Percentiles rank a stretch among this genome's conserved stretches.
phyloP scores from a whole-genome alignment of 2,329 filamentous ascomycete genomes.

The Lachnellula hyalina region DNA sequence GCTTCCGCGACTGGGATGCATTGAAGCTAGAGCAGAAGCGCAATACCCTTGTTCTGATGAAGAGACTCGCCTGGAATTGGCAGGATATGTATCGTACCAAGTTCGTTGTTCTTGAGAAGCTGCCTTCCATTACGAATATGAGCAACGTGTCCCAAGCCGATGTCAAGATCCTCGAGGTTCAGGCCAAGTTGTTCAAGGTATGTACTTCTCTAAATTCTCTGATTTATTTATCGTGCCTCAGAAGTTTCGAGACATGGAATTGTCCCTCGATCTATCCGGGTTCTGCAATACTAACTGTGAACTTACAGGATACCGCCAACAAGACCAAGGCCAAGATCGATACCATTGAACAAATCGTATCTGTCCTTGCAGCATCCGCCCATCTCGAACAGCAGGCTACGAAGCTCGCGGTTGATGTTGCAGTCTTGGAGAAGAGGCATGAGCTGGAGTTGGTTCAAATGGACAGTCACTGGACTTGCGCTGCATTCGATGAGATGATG shows the following conservation, averaged over 20 bases:
- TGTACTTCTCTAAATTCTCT: too few relatives aligned
- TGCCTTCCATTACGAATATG: neutral
- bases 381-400: neutral
- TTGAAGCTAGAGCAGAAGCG: neutral
- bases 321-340: neutral
- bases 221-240: too few relatives aligned
- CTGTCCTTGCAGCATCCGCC: neutral
- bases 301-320: neutral
- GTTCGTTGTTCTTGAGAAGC: neutral
- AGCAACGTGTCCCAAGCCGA: neutral
- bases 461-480: neutral
- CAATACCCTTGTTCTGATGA: constrained; percentile 2
- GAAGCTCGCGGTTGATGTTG: neutral
- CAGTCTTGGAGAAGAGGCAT: neutral
- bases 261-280: too few relatives aligned
- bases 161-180: neutral
- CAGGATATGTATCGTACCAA: neutral
- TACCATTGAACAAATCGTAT: neutral
- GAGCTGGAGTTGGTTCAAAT: neutral
- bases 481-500: constrained; percentile 5
- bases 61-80: neutral
- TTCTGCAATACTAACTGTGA: too few relatives aligned
- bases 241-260: too few relatives aligned
- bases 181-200: neutral
- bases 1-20: constrained; percentile 1